Evolutionary conservation across 345 rosid genomes (phyloP), one percentile per base, ranked within the genome.

Genomic region (Eucalyptus pauciflora): DNA sequence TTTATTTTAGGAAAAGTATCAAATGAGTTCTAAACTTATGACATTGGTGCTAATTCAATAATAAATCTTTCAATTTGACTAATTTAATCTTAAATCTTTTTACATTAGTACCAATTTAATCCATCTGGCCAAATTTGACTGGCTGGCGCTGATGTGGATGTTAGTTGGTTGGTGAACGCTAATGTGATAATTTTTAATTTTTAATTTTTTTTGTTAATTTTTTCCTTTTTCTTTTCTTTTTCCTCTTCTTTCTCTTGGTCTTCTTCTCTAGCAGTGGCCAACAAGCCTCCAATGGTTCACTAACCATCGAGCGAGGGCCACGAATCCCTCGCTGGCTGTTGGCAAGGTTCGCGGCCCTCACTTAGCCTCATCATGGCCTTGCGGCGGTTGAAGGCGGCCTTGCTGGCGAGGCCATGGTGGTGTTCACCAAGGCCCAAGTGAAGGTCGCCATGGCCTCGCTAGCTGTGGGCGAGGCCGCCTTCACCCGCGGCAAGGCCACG

Each of bases 131-230:
- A 52, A 52, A 52, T 52, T 17, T 17, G 56, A 1, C 0, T 52
- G 0, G 9, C 0, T 3, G 2, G 3, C 1, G 0, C 0, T 51
- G 0, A 17, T 51, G 2, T 51, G 8, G 4, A 51, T 3, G 22
- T 51, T 7, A 15, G 18, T 0, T 50, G 3, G 54, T 1, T 15
- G 1, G 1, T 50, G 54, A 50, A 50, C 0, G 3, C 20, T 6
- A 51, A 51, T 51, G 20, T 51, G 22, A 50, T 1, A 50, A 49
- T 49, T 49, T 49, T 49, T 48, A 46, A 46, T 0, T 51, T 51
- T 51, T 3, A 5, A 50, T 0, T 0, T 6, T 51, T 51, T 16
- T 51, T 6, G 22, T 51, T 51, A 17, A 0, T 17, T 7, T 7
- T 52, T 51, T 51, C 2, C 4, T 48, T 8, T 48, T 48, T 2